Percentiles rank a stretch among this genome's conserved stretches.
Evolutionary conservation across 2,329 filamentous ascomycete genomes (phyloP).

Genomic region (Didymella exigua): DNA sequence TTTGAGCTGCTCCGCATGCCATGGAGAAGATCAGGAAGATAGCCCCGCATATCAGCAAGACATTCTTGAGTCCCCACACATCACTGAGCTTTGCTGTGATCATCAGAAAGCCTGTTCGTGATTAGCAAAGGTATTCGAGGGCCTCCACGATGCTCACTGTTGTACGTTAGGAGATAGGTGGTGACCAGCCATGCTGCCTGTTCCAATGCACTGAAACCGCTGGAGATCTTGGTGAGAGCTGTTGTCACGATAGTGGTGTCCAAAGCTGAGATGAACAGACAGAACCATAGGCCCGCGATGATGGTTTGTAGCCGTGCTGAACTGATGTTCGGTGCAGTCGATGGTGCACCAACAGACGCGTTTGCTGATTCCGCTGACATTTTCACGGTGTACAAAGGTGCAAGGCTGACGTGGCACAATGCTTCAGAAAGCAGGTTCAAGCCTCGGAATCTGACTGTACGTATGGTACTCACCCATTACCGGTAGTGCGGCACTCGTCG

Average conservation of each 20-base stretch:
- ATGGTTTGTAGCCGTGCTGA: slow-evolving; percentile 32
- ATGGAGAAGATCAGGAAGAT: slow-evolving; percentile 42
- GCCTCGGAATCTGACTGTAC: not conserved
- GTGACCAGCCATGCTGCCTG: slow-evolving; percentile 42
- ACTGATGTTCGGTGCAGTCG: slow-evolving; percentile 30
- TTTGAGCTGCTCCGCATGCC: slow-evolving; percentile 38
- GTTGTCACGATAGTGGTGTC: slow-evolving; percentile 44
- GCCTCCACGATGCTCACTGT: slow-evolving; percentile 18
- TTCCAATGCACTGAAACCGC: slow-evolving; percentile 33
- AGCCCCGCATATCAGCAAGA: slow-evolving; percentile 29
- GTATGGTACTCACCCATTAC: not conserved
- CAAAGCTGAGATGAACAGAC: slow-evolving; percentile 41
- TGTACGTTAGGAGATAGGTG: slow-evolving; percentile 42
- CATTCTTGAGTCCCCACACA: slow-evolving; percentile 34
- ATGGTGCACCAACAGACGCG: slow-evolving; percentile 1
- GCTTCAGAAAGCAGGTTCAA: not conserved
- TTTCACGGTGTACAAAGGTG: not conserved
- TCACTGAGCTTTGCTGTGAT: slow-evolving; percentile 44
- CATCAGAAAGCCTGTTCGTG: slow-evolving; percentile 37
- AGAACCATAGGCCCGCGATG: slow-evolving; percentile 41
- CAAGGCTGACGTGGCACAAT: not conserved
- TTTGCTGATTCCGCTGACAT: not conserved
- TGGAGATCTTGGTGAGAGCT: slow-evolving; percentile 39
- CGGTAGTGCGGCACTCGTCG: not conserved
- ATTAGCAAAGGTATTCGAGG: not conserved